These are phyloP conservation scores for Diaporthe humulicola DNA, from an alignment of 2,329 filamentous ascomycete species.

Conservation along the genomic window DNA sequence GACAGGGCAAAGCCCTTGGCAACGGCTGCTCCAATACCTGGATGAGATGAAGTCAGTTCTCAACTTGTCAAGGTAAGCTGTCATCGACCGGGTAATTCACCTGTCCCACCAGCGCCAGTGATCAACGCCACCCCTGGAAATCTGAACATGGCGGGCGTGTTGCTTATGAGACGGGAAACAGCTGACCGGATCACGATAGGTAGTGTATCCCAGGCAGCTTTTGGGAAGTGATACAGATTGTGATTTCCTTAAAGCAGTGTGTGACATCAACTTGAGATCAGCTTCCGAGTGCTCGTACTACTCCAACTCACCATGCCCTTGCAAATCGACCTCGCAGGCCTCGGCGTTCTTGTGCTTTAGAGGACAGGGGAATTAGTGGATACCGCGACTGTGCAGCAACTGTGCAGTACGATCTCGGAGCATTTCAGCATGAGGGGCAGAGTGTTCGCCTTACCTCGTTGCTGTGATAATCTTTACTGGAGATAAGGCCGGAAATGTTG, in stretches of 20 bases:
- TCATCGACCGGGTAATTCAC: conserved; percentile 44
- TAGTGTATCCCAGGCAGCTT: background rate
- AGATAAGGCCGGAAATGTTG: background rate
- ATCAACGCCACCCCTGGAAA: conserved; percentile 51
- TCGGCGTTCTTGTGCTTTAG: background rate
- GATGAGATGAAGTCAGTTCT: background rate
- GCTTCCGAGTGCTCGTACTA: background rate
- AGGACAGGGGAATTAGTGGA: no score
- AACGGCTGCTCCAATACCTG: conserved; percentile 69
- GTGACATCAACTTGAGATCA: background rate
- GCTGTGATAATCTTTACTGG: background rate
- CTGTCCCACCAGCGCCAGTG: conserved; percentile 62
- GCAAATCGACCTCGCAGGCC: background rate
- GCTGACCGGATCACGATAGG: background rate
- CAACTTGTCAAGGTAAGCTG: background rate
- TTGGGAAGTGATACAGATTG: background rate
- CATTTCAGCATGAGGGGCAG: background rate
- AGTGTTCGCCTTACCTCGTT: background rate
- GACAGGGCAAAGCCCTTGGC: conserved; percentile 63
- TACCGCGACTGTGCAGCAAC: background rate
- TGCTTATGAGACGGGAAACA: background rate
- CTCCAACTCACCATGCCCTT: background rate
- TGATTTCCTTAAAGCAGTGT: background rate
- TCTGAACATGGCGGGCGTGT: conserved; percentile 9
- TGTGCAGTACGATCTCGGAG: background rate